Evolutionary conservation across 169 alveolate genomes (phyloP), one percentile per base, ranked within the genome.

Genomic region (Cryptosporidium tyzzeri): DNA sequence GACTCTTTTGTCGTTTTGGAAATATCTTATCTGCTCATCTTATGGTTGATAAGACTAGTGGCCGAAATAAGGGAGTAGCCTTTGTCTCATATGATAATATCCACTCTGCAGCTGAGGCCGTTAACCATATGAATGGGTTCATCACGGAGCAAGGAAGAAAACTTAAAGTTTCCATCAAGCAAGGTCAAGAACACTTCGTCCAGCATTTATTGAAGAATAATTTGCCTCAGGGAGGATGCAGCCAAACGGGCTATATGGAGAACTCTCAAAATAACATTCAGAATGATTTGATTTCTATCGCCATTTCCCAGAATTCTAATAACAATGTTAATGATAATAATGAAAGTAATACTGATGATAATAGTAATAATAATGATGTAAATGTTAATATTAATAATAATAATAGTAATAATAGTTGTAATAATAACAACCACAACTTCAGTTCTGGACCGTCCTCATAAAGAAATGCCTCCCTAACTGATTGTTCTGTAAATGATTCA

Each of bases 31-130:
- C 96, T 26, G 99, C 98, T 33, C 87, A 97, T 44, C 95, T 96
- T 61, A 98, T 98, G 73, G 85, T 96, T 5, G 98, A 96, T 91
- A 95, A 93, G 59, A 85, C 91, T 59, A 93, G 97, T 48, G 97
- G 97, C 48, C 68, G 98, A 67, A 94, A 95, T 92, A 92, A 95
- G 74, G 98, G 98, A 39, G 96, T 91, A 85, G 98, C 97, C 21
- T 96, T 96, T 91, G 98, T 96, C 48, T 95, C 97, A 1, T 96
- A 95, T 69, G 97, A 95, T 84, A 91, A 86, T 69, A 91, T 94
- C 37, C 96, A 94, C 65, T 85, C 96, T 37, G 98, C 98, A 12
- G 96, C 97, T 1, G 94, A 95, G 75, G 98, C 98, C 23, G 95
- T 96, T 45, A 93, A 94, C 41, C 92, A 93, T 53, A 96, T 96